phyloP scores from a whole-genome alignment of 73 alveolate species.

The Symbiodinium natans region DNA sequence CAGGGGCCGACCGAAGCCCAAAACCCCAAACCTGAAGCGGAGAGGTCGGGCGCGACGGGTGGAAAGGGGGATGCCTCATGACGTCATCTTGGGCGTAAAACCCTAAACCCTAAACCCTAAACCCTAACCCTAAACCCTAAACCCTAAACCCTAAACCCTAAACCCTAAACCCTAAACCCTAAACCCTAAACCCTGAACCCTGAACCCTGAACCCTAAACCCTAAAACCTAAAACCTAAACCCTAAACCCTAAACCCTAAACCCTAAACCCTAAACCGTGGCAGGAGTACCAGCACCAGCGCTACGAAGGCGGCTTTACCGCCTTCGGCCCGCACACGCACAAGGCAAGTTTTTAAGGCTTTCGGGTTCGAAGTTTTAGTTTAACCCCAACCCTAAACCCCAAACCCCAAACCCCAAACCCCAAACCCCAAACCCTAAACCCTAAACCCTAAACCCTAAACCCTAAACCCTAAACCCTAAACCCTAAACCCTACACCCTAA shows the following conservation, averaged over 20 bases:
- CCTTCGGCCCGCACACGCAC: constrained; percentile 70
- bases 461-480: too few species aligned
- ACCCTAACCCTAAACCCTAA: not conserved
- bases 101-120: too few species aligned
- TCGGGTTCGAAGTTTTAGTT: not conserved
- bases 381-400: too few species aligned
- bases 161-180: not conserved
- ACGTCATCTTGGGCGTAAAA: too few species aligned
- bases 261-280: not conserved
- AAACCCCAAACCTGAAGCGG: too few species aligned
- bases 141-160: not conserved
- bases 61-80: too few species aligned
- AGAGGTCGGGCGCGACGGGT: too few species aligned
- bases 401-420: too few species aligned
- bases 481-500: too few species aligned
- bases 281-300: constrained; percentile 86
- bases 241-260: not conserved
- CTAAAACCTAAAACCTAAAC: not conserved
- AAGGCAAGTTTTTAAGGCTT: not conserved
- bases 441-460: too few species aligned
- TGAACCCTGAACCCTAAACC: not conserved
- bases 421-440: too few species aligned
- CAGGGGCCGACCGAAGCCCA: too few species aligned
- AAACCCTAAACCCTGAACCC: not conserved
- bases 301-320: constrained; percentile 77